Conservation (phyloP, 306 rosid genomes). For the Quercus glauca region DNA sequence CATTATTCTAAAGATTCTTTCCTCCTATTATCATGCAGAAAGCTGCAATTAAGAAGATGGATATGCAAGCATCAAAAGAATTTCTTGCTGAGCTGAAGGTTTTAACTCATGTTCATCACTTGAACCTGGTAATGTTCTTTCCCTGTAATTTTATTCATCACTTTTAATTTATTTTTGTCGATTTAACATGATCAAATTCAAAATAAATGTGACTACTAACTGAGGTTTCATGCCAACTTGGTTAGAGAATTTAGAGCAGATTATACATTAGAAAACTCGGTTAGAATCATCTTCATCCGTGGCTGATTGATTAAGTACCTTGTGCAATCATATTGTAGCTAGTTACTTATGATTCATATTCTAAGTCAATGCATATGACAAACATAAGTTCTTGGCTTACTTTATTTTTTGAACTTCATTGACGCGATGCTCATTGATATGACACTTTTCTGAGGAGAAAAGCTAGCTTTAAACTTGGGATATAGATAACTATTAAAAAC, state of each 20-base stretch:
- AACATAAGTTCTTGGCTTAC: neutral
- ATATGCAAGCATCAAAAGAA: conserved; percentile 78
- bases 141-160: neutral
- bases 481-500: neutral
- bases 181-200: neutral
- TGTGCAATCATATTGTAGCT: neutral
- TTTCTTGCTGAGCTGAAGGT: conserved; percentile 69
- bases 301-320: neutral
- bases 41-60: conserved; percentile 82
- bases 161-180: neutral
- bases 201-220: neutral
- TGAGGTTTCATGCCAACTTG: neutral
- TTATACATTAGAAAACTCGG: neutral
- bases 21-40: conserved; percentile 32
- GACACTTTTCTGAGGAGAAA: neutral
- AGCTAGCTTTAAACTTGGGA: neutral
- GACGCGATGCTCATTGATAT: neutral
- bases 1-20: neutral
- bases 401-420: neutral
- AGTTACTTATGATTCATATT: neutral
- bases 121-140: conserved; percentile 61
- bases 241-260: neutral
- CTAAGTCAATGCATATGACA: neutral
- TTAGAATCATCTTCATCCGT: neutral
- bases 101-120: conserved; percentile 75